Base-by-base conservation (phyloP, 345 rosid genomes). In the Murraya paniculata region DNA sequence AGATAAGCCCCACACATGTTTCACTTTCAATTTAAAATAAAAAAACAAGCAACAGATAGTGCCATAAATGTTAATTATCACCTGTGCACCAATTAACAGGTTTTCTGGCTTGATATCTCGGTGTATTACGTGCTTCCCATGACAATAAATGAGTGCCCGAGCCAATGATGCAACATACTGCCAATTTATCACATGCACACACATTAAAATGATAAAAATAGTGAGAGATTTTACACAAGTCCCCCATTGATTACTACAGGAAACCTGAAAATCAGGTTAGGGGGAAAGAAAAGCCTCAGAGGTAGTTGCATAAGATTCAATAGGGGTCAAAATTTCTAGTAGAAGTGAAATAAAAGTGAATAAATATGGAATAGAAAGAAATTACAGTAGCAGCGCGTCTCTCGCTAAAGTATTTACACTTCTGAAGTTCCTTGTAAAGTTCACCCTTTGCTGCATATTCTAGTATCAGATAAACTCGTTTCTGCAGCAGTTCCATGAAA, bases 61-160 rank as follows among this genome's bases (percentile, higher is more conserved):
- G 73, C 77, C 27, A 19, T 6, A 22, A 38, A 41, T 36, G 19
- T 67, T 0, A 65, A 30, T 19, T 9, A 62, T 81, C 73, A 96
- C 98, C 98, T 94, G 91, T 79, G 93, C 90, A 73, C 98, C 99
- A 70, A 91, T 82, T 61, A 97, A 81, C 28, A 94, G 90, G 77
- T 97, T 97, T 85, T 97, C 99, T 65, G 99, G 99, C 74, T 97
- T 97, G 55, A 97, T 97, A 75, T 97, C 99, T 87, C 99, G 79
- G 89, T 97, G 98, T 58, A 94, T 97, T 56, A 97, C 96, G 84
- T 97, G 99, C 85, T 97, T 97, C 57, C 99, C 97, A 84, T 97
- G 99, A 84, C 99, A 97, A 79, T 94, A 97, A 67, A 97, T 94
- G 87, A 97, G 92, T 22, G 98, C 99, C 64, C 97, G 91, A 68